These are phyloP conservation scores for Hymenoscyphus salicellus DNA, from an alignment of 2,329 filamentous ascomycete genomes.

Conservation along the genomic window DNA sequence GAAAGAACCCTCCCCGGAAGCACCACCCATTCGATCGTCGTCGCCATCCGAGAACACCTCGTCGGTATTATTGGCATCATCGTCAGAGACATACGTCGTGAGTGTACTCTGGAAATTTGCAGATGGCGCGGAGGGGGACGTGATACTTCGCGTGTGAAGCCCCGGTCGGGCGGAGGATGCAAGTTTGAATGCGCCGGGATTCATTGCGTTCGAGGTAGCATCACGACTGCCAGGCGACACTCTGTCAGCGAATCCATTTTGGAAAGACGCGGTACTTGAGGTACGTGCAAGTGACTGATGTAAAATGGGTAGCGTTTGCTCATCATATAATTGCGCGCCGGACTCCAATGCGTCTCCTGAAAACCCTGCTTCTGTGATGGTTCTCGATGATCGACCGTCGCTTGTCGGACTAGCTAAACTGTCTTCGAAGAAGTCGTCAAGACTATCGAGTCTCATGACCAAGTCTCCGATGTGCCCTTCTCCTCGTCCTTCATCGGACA, in stretches of 20 bases:
- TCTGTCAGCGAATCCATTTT: slow-evolving; percentile 80
- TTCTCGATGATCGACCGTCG: slow-evolving; percentile 60
- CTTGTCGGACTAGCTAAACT: slow-evolving; percentile 53
- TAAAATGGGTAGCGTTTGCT: slow-evolving; percentile 85
- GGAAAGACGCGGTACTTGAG: slow-evolving; percentile 72
- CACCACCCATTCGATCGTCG: slow-evolving; percentile 51
- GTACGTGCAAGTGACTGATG: slow-evolving; percentile 73
- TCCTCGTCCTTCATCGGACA: slow-evolving; percentile 68
- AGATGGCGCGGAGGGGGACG: slow-evolving; percentile 65
- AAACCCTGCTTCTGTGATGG: slow-evolving; percentile 63
- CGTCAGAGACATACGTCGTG: slow-evolving; percentile 60
- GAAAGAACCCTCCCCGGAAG: slow-evolving; percentile 43
- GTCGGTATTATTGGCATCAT: slow-evolving; percentile 67
- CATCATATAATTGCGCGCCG: slow-evolving; percentile 81
- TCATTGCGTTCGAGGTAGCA: slow-evolving; percentile 59
- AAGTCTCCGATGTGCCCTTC: slow-evolving; percentile 79
- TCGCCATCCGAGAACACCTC: slow-evolving; percentile 80
- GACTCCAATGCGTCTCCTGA: slow-evolving; percentile 66
- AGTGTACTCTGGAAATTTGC: slow-evolving; percentile 54
- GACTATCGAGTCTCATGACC: slow-evolving; percentile 72
- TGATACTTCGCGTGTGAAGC: slow-evolving; percentile 78
- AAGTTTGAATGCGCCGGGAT: slow-evolving; percentile 56
- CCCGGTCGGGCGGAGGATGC: slow-evolving; percentile 55
- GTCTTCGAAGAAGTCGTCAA: slow-evolving; percentile 81
- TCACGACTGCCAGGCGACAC: slow-evolving; percentile 59